Base-by-base conservation (phyloP, 2,329 filamentous ascomycete species). In the Trichoderma endophyticum region DNA sequence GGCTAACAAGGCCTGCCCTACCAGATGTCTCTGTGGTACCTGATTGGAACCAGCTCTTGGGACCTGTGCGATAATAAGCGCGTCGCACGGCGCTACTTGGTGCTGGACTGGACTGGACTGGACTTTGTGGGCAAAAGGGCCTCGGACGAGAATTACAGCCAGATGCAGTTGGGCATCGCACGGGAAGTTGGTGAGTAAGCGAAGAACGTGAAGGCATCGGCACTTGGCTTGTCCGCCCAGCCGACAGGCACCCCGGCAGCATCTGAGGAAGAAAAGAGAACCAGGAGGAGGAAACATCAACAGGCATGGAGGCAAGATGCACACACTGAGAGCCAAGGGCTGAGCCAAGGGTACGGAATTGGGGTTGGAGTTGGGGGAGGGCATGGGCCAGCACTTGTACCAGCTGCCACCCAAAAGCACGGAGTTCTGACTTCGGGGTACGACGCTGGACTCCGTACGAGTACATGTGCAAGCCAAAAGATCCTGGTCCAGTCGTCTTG, bases 1-100 rank as follows among this genome's bases (percentile, higher is more conserved):
- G 66, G 57, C 66, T 36, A 24, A 34, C 57, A 69, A 62, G 66
- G 56, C 66, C 66, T 62, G 66, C 66, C 66, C 66, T 69, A 69
- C 66, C 39, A 36, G 66, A 51, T 69, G 66, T 57, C 64, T 61
- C n/a, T 34, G 56, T 12, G 56, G 66, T 69, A 51, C 66, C 57
- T 69, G 56, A 69, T 59, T 60, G 64, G 64, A 60, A 68, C 65
- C 34, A 57, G 32, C 26, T 59, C 65, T 18, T 60, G 54, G 54
- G 39, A 21, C 65, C 36, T 68, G 65, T 68, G 65, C 65, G 34
- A 60, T 9, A 43, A 68, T 69, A 69, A 48, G 56, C 66, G 66
- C 64, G 51, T 67, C 64, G 51, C 64, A 67, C 64, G 51, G 51
- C 48, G 64, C 64, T 59, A 59, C 64, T 43, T 26, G 3, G 39